phyloP scores from a whole-genome alignment of 2,329 filamentous ascomycete species.

The Colletotrichum lupini region DNA sequence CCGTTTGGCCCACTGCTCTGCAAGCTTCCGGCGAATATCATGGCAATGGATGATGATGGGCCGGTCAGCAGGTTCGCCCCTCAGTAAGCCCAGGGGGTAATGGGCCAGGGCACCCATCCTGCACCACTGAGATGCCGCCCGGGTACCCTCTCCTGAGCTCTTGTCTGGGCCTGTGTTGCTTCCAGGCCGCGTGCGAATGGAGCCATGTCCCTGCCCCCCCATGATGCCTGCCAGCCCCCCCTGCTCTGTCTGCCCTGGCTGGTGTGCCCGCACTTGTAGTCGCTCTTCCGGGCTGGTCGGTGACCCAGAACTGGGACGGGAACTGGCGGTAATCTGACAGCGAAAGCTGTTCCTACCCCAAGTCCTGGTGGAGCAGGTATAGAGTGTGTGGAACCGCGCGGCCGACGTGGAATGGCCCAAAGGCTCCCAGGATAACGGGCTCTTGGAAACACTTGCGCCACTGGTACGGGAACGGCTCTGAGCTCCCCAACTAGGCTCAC shows the following conservation, averaged over 20 bases:
- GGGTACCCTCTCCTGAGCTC: slow-evolving; percentile 34
- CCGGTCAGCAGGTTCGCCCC: slow-evolving; percentile 8
- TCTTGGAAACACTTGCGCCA: neutral
- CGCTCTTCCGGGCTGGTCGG: slow-evolving; percentile 3
- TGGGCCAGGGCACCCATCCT: slow-evolving; percentile 4
- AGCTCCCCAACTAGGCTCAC: neutral
- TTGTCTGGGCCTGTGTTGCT: slow-evolving; percentile 29
- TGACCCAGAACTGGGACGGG: slow-evolving; percentile 21
- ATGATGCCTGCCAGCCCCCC: slow-evolving; percentile 12
- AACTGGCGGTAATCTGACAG: slow-evolving; percentile 33
- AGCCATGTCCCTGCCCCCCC: slow-evolving; percentile 19
- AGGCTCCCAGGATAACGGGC: neutral
- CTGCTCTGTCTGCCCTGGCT: neutral
- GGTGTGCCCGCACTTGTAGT: slow-evolving; percentile 4
- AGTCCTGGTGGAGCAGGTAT: slow-evolving; percentile 23
- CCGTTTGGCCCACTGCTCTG: slow-evolving; percentile 8
- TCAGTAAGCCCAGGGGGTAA: slow-evolving; percentile 14
- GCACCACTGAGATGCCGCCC: slow-evolving; percentile 8
- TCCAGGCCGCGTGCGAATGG: slow-evolving; percentile 32
- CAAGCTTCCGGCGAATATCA: slow-evolving; percentile 24
- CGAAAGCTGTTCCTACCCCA: slow-evolving; percentile 20
- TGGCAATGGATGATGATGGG: slow-evolving; percentile 21
- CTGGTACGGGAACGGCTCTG: neutral
- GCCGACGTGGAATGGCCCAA: slow-evolving; percentile 18
- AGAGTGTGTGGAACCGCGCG: slow-evolving; percentile 24